phyloP scores from a whole-genome alignment of 2,329 filamentous ascomycete genomes.

The Diaporthe eres region DNA sequence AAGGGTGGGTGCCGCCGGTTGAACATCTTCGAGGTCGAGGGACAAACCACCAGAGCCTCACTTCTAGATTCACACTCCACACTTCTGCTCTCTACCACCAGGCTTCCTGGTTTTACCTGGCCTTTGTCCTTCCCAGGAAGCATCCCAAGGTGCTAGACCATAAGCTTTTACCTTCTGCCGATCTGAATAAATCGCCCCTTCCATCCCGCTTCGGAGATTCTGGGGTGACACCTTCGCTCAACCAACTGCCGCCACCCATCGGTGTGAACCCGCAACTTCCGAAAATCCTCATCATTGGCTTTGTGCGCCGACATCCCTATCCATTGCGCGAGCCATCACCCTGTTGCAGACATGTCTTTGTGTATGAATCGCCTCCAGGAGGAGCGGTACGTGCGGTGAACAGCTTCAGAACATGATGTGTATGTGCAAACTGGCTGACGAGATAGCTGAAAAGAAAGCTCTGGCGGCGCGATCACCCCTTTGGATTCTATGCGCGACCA shows the following conservation, averaged over 20 bases:
- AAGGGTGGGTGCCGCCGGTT: not conserved
- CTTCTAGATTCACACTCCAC: constrained; percentile 36
- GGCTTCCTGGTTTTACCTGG: not conserved
- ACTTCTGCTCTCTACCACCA: not conserved
- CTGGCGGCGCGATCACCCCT: constrained; percentile 97
- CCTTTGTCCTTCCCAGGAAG: constrained; percentile 5
- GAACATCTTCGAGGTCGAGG: constrained; percentile 6
- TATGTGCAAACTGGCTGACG: not conserved
- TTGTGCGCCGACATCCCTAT: not conserved
- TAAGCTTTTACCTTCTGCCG: not conserved
- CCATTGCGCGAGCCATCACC: not conserved
- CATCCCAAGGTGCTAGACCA: not conserved
- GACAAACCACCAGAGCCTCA: constrained; percentile 28
- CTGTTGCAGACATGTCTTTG: constrained; percentile 77
- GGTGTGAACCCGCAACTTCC: not conserved
- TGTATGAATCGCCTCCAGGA: constrained; percentile 91
- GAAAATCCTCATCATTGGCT: not conserved
- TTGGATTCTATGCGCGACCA: constrained; percentile 96
- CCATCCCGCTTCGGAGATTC: constrained; percentile 5
- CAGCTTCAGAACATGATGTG: not conserved
- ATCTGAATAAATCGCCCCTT: not conserved
- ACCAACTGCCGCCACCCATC: not conserved
- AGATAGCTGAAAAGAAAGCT: constrained; percentile 78
- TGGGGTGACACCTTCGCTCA: constrained; percentile 7
- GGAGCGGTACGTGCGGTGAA: constrained; percentile 75